A percentile compares a stretch with the other conserved stretches of the same genome.
Evolutionary conservation across 164 flowering plant genomes (phyloP).

Genomic region (Sedum album): DNA sequence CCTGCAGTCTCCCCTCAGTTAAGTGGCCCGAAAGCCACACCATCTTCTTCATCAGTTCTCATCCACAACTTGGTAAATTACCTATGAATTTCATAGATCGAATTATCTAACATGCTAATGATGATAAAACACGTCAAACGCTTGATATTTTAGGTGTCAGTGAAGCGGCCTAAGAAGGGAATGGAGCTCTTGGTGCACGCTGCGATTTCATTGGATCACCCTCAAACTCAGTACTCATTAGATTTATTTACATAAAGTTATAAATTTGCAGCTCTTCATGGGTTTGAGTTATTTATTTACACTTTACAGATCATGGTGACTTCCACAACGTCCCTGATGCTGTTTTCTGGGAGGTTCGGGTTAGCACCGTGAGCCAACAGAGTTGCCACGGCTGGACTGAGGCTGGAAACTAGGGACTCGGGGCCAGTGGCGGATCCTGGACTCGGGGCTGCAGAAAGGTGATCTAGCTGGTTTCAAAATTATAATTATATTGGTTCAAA

Average conservation of each 20-base stretch:
- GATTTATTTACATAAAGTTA: no score
- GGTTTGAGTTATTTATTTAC: no score
- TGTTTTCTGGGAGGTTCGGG: slow-evolving; percentile 92
- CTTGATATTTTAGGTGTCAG: not conserved
- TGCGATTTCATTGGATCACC: no score
- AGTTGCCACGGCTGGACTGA: slow-evolving; percentile 84
- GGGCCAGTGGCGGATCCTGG: no score
- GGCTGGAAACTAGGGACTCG: slow-evolving; percentile 78
- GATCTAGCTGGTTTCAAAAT: slow-evolving; percentile 98
- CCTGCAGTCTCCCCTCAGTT: not conserved
- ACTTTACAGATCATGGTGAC: slow-evolving; percentile 93
- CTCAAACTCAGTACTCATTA: no score
- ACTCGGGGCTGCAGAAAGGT: slow-evolving; percentile 88
- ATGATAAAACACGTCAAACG: not conserved
- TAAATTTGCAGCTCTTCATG: no score
- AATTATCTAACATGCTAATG: not conserved
- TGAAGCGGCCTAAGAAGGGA: slow-evolving; percentile 24
- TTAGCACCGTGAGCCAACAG: slow-evolving; percentile 96
- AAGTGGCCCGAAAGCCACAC: not conserved
- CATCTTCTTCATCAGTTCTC: not conserved
- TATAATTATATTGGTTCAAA: no score
- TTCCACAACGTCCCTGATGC: slow-evolving; percentile 65
- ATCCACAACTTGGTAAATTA: not conserved
- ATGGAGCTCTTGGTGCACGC: slow-evolving; percentile 63
- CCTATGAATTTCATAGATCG: no score